Percentiles rank a stretch among this genome's conserved stretches.
phyloP scores from a whole-genome alignment of 225 moss, liverwort and hornwort species.

The Sphagnum contortum region DNA sequence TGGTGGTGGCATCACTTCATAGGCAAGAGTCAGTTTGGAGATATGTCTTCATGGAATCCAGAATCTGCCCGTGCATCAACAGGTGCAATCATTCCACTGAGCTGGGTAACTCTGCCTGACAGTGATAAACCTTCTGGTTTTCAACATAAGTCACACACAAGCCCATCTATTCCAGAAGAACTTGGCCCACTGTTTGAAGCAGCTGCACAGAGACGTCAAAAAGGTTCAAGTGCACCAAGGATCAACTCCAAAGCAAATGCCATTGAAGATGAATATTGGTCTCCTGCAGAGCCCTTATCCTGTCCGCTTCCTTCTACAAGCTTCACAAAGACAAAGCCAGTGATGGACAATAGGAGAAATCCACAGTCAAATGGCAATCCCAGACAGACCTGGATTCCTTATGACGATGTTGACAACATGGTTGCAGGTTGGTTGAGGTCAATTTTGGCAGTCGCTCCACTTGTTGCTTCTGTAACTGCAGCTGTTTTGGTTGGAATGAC shows the following conservation, averaged over 20 bases:
- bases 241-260: slow-evolving; percentile 2
- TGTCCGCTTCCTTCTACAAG: slow-evolving; percentile 23
- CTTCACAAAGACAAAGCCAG: slow-evolving; percentile 4
- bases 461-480: slow-evolving; percentile 48
- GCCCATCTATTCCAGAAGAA: slow-evolving; percentile 17
- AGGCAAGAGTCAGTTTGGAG: slow-evolving; percentile 23
- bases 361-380: not conserved
- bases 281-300: slow-evolving; percentile 40
- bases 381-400: slow-evolving; percentile 4
- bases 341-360: not conserved
- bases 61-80: slow-evolving; percentile 26
- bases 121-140: slow-evolving; percentile 7
- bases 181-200: slow-evolving; percentile 62
- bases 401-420: slow-evolving; percentile 32
- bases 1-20: slow-evolving; percentile 86
- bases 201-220: slow-evolving; percentile 47
- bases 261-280: slow-evolving; percentile 74
- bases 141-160: slow-evolving; percentile 7
- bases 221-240: slow-evolving; percentile 8
- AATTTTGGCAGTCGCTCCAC: slow-evolving; percentile 40
- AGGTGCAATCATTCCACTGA: slow-evolving; percentile 62
- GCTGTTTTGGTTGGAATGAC: slow-evolving; percentile 75
- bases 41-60: slow-evolving; percentile 26
- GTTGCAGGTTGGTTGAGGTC: slow-evolving; percentile 34
- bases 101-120: slow-evolving; percentile 26